Evolutionary conservation across 352 stramenopile genomes (phyloP).

Genomic region (Phytophthora lateralis): DNA sequence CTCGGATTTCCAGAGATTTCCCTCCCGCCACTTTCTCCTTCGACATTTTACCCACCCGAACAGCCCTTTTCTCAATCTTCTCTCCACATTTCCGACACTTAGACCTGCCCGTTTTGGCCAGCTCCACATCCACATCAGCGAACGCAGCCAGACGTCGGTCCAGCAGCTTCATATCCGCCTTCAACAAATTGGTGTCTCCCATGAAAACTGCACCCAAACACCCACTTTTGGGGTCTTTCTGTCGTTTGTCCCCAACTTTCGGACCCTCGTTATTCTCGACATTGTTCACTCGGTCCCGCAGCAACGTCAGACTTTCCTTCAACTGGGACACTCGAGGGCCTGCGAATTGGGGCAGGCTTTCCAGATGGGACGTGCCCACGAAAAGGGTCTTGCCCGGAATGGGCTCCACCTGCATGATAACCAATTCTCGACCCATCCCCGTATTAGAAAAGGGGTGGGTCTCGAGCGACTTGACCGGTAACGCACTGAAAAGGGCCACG

Average conservation of each 20-base stretch:
- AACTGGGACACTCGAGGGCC: conserved; percentile 55
- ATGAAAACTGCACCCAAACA: conserved; percentile 77
- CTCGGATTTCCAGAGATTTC: conserved; percentile 48
- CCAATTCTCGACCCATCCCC: conserved; percentile 75
- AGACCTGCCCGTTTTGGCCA: conserved; percentile 52
- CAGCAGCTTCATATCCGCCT: conserved; percentile 62
- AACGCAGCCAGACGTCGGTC: conserved; percentile 38
- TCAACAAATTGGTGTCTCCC: conserved; percentile 77
- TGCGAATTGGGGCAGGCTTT: conserved; percentile 70
- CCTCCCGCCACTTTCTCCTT: conserved; percentile 56
- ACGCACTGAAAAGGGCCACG: conserved; percentile 75
- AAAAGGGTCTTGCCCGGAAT: conserved; percentile 52
- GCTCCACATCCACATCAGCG: conserved; percentile 57
- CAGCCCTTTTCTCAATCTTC: conserved; percentile 45
- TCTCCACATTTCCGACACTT: conserved; percentile 61
- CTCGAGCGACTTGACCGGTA: conserved; percentile 65
- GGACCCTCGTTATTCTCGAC: conserved; percentile 14
- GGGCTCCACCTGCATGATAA: conserved; percentile 60
- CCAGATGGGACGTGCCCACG: conserved; percentile 71
- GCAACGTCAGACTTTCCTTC: conserved; percentile 51
- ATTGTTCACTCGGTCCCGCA: conserved; percentile 52
- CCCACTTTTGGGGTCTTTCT: neutral
- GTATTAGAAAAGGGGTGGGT: conserved; percentile 74
- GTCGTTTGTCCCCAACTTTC: conserved; percentile 15
- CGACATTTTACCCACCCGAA: conserved; percentile 59